phyloP scores from a whole-genome alignment of 495 filamentous ascomycete genomes.

The Aspergillus indologenus region DNA sequence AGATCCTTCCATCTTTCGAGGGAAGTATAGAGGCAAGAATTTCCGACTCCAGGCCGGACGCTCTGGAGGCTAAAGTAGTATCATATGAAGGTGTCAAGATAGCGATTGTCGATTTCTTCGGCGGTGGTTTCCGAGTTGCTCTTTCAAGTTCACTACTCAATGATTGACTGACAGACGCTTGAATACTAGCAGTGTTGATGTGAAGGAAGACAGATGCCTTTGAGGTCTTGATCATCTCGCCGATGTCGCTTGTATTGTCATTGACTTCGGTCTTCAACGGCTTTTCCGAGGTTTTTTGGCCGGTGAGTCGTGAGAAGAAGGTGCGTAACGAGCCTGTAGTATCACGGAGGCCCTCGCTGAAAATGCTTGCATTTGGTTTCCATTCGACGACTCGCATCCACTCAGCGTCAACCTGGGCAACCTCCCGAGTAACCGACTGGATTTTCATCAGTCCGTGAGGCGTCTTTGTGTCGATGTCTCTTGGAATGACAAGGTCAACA shows the following conservation, averaged over 20 bases:
- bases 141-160: constrained; percentile 88
- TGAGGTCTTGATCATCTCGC: constrained; percentile 62
- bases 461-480: constrained; percentile 75
- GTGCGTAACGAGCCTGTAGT: constrained; percentile 61
- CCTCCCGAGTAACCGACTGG: constrained; percentile 66
- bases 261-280: constrained; percentile 23
- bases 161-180: constrained; percentile 60
- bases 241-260: constrained; percentile 36
- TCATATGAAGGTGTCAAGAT: constrained; percentile 90
- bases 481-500: constrained; percentile 66
- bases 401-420: constrained; percentile 83
- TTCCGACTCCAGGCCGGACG: constrained; percentile 59
- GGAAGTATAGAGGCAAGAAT: constrained; percentile 90
- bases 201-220: constrained; percentile 81
- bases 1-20: constrained; percentile 81
- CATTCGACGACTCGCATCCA: constrained; percentile 89
- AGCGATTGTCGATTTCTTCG: constrained; percentile 76
- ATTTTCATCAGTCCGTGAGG: constrained; percentile 84
- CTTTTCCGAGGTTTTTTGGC: constrained; percentile 38
- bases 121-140: constrained; percentile 94
- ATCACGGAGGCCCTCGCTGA: constrained; percentile 40
- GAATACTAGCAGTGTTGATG: constrained; percentile 78
- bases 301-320: constrained; percentile 76
- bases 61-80: constrained; percentile 64
- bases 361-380: constrained; percentile 56